Evolutionary conservation across 306 rosid species (phyloP).

Genomic region (Rosa lucieae): DNA sequence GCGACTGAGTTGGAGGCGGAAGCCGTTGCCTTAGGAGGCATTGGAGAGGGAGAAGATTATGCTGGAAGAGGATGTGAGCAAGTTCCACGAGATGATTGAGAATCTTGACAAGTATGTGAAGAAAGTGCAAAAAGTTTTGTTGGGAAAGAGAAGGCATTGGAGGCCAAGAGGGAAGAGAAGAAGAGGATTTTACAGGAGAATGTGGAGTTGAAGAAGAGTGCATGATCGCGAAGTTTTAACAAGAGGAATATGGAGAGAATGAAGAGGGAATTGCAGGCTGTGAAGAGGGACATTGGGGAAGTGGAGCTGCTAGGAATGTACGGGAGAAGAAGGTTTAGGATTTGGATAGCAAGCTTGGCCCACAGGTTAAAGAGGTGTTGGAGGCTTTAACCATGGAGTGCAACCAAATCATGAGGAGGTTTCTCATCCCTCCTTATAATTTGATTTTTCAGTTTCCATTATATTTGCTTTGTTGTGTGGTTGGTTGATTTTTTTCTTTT

Average conservation of each 20-base stretch:
- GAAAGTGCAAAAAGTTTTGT: constrained; percentile 42
- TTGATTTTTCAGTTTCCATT: not conserved
- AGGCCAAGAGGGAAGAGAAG: constrained; percentile 53
- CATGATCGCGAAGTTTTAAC: constrained; percentile 60
- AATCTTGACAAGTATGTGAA: constrained; percentile 40
- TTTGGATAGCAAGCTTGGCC: constrained; percentile 42
- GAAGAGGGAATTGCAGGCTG: constrained; percentile 85
- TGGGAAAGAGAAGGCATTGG: constrained; percentile 63
- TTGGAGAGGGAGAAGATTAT: constrained; percentile 55
- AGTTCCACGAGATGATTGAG: constrained; percentile 63
- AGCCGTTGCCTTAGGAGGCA: constrained; percentile 52
- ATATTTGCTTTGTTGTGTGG: not conserved
- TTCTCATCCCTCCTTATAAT: not conserved
- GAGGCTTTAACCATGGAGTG: constrained; percentile 70
- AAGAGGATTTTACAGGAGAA: constrained; percentile 58
- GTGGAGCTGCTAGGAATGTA: constrained; percentile 58
- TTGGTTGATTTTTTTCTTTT: not conserved
- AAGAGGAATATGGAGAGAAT: constrained; percentile 84
- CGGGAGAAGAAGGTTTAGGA: constrained; percentile 93
- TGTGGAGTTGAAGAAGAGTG: constrained; percentile 61
- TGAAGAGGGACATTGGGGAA: constrained; percentile 74
- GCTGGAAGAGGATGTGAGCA: constrained; percentile 70
- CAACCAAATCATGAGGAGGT: constrained; percentile 77
- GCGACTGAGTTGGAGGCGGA: constrained; percentile 34
- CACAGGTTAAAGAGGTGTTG: constrained; percentile 56